Base-by-base conservation (phyloP, 176 grass and related monocot genomes). In the Canna indica region DNA sequence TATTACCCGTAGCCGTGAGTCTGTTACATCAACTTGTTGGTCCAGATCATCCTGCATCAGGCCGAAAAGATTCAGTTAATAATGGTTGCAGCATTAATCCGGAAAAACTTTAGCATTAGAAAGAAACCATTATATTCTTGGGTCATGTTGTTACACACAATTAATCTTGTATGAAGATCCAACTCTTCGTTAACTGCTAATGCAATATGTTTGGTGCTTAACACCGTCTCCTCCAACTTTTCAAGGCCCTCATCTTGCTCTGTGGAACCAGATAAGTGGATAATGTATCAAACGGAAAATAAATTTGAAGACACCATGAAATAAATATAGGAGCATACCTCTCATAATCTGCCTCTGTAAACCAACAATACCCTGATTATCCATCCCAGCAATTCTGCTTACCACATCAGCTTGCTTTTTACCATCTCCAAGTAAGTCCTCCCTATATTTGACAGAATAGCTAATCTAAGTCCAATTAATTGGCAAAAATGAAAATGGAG, bases 201-300 rank as follows among this genome's bases (percentile, higher is more conserved):
- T n/a, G 88, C 88, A 47, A 97, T 97, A 81, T 97, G 93, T 67
- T 97, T 97, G 70, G 88, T 97, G 75, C 93, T 97, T 60, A 90
- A 38, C 20, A 97, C 88, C 32, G 93, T 90, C 68, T 97, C 88
- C 73, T 97, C 93, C 72, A 97, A 77, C 77, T 81, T 97, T 60
- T 92, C 93, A 44, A 97, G 84, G 30, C 82, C 88, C 68, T 92
- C 88, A 48, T 97, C 93, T 90, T 97, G 93, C 64, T 97, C 93
- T 97, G 75, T 59, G 82, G 12, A 78, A 68, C 64, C 54, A 85
- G 6, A 36, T 13, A 64, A 67, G 68, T 41, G 76, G 27, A 52
- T 29, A 61, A 27, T 48, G 46, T 66, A 67, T 74, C 45, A 59
- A 77, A 77, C 3, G 46, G 10, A 3, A 47, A 44, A 46, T 4